Conservation (phyloP, 805 yeast species). For the Saturnispora serradocipensis region DNA sequence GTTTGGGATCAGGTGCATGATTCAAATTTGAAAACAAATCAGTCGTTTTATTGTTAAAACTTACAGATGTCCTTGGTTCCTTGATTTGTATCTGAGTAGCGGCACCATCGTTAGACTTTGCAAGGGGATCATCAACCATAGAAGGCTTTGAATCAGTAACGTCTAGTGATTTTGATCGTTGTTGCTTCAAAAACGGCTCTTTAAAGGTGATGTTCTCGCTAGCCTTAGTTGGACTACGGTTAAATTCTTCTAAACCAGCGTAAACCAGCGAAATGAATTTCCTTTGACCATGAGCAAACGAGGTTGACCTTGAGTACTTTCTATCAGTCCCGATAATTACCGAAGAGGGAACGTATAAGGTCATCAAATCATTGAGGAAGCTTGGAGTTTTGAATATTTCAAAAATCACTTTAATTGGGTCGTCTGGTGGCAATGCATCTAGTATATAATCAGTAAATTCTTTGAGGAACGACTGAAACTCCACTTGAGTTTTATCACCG, state of each 20-base stretch:
- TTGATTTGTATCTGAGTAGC: constrained; percentile 4
- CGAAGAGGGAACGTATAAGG: constrained; percentile 50
- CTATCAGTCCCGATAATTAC: constrained; percentile 34
- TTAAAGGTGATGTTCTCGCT: constrained; percentile 11
- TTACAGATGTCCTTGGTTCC: neutral
- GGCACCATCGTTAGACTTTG: neutral
- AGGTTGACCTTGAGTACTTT: constrained; percentile 20
- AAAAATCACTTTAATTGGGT: constrained; percentile 39
- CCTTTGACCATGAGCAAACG: constrained; percentile 19
- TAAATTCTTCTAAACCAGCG: constrained; percentile 14
- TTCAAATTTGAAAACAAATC: constrained; percentile 1
- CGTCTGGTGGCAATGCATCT: constrained; percentile 15
- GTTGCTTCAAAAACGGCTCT: constrained; percentile 11
- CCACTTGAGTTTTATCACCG: constrained; percentile 13
- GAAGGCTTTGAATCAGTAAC: neutral
- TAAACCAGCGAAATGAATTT: constrained; percentile 23
- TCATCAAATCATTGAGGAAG: constrained; percentile 44
- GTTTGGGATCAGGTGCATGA: constrained; percentile 7
- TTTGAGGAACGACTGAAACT: constrained; percentile 17
- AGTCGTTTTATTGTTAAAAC: neutral
- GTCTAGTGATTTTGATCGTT: neutral
- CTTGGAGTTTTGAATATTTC: constrained; percentile 46
- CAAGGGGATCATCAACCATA: neutral
- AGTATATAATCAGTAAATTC: constrained; percentile 36
- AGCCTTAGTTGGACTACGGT: neutral